Conservation (phyloP, 257 asterid species). For the Penstemon davidsonii region DNA sequence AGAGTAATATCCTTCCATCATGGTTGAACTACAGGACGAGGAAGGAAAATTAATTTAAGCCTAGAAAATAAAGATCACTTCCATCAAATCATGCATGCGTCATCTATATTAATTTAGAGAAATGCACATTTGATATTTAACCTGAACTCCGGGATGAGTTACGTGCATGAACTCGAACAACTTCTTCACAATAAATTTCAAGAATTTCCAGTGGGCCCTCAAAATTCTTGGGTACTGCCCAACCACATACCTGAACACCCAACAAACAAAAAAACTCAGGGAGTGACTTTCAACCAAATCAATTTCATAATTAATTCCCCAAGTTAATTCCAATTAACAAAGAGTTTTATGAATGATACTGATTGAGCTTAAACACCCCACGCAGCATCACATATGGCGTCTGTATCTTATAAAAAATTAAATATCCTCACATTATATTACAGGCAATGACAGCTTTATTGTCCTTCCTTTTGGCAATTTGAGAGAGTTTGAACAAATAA, state of each 20-base stretch:
- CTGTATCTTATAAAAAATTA: neutral
- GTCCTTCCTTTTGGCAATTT: constrained; percentile 94
- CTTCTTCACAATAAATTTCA: constrained; percentile 97
- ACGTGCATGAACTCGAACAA: constrained; percentile 98
- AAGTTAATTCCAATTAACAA: too few relatives aligned
- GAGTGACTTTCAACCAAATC: too few relatives aligned
- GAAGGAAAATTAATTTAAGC: neutral
- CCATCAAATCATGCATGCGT: neutral
- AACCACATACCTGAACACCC: constrained; percentile 84
- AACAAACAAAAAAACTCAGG: neutral
- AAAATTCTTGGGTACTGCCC: constrained; percentile 98
- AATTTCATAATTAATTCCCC: too few relatives aligned
- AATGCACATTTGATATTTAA: constrained; percentile 27
- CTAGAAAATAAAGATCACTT: neutral
- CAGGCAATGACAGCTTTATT: constrained; percentile 99
- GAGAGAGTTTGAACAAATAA: constrained; percentile 93
- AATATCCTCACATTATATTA: constrained; percentile 81
- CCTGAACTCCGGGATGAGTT: constrained; percentile 99
- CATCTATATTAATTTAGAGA: constrained; percentile 1
- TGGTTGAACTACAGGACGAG: constrained; percentile 19
- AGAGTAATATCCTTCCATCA: neutral
- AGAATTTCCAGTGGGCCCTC: constrained; percentile 99
- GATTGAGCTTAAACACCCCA: neutral
- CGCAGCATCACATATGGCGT: neutral
- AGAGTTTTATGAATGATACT: too few relatives aligned